Percentiles rank a stretch among this genome's conserved stretches.
These are phyloP conservation scores for Verticillium tricorpus DNA, from an alignment of 2,329 filamentous ascomycete genomes.

Conservation along the genomic window DNA sequence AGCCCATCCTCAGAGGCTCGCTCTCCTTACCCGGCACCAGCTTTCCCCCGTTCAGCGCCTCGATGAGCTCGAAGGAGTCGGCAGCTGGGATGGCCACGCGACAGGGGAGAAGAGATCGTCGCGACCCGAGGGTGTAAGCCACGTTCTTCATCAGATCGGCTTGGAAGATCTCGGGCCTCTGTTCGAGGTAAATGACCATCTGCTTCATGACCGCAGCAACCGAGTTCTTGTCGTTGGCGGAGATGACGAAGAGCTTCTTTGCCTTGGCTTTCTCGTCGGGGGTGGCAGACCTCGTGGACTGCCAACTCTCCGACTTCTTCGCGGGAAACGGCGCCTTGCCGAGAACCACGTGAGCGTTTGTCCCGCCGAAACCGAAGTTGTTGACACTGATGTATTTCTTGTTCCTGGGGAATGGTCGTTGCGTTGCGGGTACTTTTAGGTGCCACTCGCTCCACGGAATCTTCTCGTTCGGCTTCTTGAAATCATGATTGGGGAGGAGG, in stretches of 20 bases:
- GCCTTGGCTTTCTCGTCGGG: slow-evolving; percentile 27
- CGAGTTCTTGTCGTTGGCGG: background rate
- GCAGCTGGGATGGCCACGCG: background rate
- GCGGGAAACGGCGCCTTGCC: slow-evolving; percentile 6
- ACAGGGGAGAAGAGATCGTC: slow-evolving; percentile 24
- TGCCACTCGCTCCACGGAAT: slow-evolving; percentile 18
- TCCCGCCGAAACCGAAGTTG: slow-evolving; percentile 27
- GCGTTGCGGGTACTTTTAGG: slow-evolving; percentile 10
- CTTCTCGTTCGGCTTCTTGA: slow-evolving; percentile 21
- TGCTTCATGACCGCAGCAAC: slow-evolving; percentile 20
- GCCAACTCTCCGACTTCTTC: slow-evolving; percentile 4
- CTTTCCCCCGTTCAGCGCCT: slow-evolving; percentile 33
- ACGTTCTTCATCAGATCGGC: slow-evolving; percentile 18
- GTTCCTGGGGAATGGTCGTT: slow-evolving; percentile 13
- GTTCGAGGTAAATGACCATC: slow-evolving; percentile 33
- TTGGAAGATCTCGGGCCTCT: slow-evolving; percentile 27
- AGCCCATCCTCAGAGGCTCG: slow-evolving; percentile 15
- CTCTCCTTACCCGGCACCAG: slow-evolving; percentile 28
- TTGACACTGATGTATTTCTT: slow-evolving; percentile 7
- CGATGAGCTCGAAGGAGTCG: slow-evolving; percentile 2
- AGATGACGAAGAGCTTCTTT: slow-evolving; percentile 9
- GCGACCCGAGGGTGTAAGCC: slow-evolving; percentile 5
- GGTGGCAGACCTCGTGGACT: slow-evolving; percentile 10
- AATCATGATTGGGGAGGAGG: slow-evolving; percentile 24
- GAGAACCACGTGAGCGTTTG: slow-evolving; percentile 13